phyloP scores from a whole-genome alignment of 176 grass and related monocot genomes.

The Hordeum marinum region DNA sequence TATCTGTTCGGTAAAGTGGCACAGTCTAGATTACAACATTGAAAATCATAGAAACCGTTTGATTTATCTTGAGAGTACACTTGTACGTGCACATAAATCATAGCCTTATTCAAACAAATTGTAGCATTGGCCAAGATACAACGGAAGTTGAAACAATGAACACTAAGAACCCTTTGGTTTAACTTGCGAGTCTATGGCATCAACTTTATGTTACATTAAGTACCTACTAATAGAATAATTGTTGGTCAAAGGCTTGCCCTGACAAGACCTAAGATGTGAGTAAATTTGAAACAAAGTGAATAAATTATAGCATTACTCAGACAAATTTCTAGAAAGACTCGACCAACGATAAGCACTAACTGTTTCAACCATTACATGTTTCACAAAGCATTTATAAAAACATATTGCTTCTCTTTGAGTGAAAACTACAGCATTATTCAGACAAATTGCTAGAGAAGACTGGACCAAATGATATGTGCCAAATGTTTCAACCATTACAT shows the following conservation, averaged over 20 bases:
- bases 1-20: neutral
- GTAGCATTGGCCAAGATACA: neutral
- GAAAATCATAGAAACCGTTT: neutral
- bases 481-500: neutral
- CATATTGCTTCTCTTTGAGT: neutral
- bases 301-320: constrained; percentile 5
- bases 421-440: neutral
- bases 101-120: neutral
- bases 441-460: constrained; percentile 13
- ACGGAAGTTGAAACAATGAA: neutral
- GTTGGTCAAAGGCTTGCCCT: too few relatives aligned
- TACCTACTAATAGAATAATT: neutral
- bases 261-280: too few relatives aligned
- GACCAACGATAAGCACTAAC: neutral
- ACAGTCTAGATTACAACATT: neutral
- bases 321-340: constrained; percentile 11
- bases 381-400: neutral
- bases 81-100: neutral
- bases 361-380: neutral
- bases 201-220: neutral
- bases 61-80: neutral
- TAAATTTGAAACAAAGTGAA: too few relatives aligned
- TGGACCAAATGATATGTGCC: neutral
- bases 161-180: neutral
- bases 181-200: neutral